Percentiles rank a stretch among this genome's conserved stretches.
Conservation (phyloP, 768 basidiomycete genomes). For the Coprinopsis sp. region DNA sequence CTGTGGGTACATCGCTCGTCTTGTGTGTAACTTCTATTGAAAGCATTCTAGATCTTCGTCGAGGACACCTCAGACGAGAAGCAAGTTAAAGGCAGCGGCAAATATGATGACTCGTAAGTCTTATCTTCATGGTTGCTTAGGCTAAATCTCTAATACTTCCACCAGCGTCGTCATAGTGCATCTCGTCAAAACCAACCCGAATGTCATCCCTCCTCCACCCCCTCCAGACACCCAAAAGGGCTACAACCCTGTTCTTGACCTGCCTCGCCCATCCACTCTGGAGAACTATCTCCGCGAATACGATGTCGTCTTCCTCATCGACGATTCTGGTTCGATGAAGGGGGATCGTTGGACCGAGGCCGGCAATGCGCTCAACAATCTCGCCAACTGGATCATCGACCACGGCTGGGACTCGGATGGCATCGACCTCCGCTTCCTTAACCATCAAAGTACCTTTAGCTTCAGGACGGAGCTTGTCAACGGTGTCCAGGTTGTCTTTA, state of each 20-base stretch:
- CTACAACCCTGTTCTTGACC: constrained; percentile 15
- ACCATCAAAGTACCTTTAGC: constrained; percentile 7
- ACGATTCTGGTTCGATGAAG: constrained; percentile 27
- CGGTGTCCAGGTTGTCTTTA: constrained; percentile 2
- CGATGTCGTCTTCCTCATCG: constrained; percentile 24
- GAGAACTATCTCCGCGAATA: constrained; percentile 21
- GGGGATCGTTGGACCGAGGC: constrained; percentile 22
- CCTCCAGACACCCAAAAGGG: constrained; percentile 5
- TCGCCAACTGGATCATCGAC: constrained; percentile 23
- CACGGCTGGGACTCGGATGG: constrained; percentile 17
- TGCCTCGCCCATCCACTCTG: constrained; percentile 11
- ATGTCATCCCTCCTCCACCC: constrained; percentile 13
- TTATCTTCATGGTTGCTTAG: no score
- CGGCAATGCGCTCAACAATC: constrained; percentile 23
- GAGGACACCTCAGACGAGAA: background rate
- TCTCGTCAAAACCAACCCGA: constrained; percentile 11
- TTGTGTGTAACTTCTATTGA: background rate
- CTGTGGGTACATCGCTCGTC: background rate
- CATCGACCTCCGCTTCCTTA: constrained; percentile 26
- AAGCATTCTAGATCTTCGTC: background rate
- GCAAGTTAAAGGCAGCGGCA: background rate
- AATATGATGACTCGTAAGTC: background rate
- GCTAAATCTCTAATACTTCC: no score
- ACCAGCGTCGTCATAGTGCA: background rate
- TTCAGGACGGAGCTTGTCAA: background rate